Evolutionary conservation across 192 early-diverging fungal species (phyloP).

Genomic region (Coemansia pectinata): DNA sequence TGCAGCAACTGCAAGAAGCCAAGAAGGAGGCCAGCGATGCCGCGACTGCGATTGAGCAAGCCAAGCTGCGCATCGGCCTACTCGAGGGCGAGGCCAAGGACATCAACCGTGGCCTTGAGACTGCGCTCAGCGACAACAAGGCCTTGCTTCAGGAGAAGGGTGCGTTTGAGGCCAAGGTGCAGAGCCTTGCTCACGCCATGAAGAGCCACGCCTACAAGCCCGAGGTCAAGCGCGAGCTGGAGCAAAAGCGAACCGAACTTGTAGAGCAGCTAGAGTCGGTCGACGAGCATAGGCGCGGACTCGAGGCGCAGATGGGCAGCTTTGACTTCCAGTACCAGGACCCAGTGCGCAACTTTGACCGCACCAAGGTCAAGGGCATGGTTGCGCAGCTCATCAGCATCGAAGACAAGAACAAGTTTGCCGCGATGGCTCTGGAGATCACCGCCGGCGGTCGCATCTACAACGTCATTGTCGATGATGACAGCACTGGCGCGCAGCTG

Average conservation of each 20-base stretch:
- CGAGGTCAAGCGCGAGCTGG: constrained; percentile 39
- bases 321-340: constrained; percentile 83
- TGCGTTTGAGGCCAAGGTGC: constrained; percentile 25
- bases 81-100: constrained; percentile 72
- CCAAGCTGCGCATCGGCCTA: constrained; percentile 76
- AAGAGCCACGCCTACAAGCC: constrained; percentile 30
- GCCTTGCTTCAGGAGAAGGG: constrained; percentile 55
- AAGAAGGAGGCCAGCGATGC: constrained; percentile 66
- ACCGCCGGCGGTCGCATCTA: constrained; percentile 92
- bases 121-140: constrained; percentile 70
- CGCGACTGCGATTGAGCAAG: constrained; percentile 73
- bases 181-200: constrained; percentile 17
- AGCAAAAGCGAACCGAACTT: constrained; percentile 35
- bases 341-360: constrained; percentile 86
- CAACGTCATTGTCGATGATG: constrained; percentile 94
- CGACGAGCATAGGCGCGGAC: constrained; percentile 41
- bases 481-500: constrained; percentile 78
- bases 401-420: constrained; percentile 64
- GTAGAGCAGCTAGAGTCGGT: constrained; percentile 37
- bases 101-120: constrained; percentile 64
- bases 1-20: constrained; percentile 89
- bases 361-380: constrained; percentile 86
- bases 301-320: constrained; percentile 57
- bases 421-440: constrained; percentile 85
- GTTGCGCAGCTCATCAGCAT: constrained; percentile 87